Conservation (phyloP, 331 rosid genomes). For the Dryas integrifolia region DNA sequence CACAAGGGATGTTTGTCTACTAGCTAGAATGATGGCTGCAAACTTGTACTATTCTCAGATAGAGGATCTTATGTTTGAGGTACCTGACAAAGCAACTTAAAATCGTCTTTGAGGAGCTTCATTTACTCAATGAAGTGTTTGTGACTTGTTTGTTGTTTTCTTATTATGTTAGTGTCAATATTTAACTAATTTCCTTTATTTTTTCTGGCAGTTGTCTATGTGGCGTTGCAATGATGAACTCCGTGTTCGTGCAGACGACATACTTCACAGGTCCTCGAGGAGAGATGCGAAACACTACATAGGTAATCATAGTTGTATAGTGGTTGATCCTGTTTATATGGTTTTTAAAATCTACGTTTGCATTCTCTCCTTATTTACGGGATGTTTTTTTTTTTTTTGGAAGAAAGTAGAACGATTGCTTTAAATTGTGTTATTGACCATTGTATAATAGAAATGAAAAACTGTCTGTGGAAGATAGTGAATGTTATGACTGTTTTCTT, state of each 20-base stretch:
- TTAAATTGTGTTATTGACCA: too few relatives aligned
- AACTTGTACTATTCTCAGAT: constrained; percentile 95
- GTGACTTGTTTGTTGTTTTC: constrained; percentile 9
- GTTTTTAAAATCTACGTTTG: neutral
- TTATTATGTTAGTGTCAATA: constrained; percentile 1
- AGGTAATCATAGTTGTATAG: constrained; percentile 41
- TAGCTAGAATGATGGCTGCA: constrained; percentile 99
- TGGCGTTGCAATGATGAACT: constrained; percentile 99
- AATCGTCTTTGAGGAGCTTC: constrained; percentile 4
- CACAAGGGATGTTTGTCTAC: constrained; percentile 92
- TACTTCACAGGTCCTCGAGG: constrained; percentile 61
- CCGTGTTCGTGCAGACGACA: constrained; percentile 72
- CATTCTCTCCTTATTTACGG: too few relatives aligned
- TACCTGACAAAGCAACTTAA: constrained; percentile 31
- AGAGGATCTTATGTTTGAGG: constrained; percentile 99
- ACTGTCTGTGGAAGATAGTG: too few relatives aligned
- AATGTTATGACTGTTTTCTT: neutral
- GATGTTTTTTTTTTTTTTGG: too few relatives aligned
- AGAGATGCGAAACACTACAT: constrained; percentile 95
- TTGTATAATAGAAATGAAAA: neutral
- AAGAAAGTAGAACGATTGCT: neutral
- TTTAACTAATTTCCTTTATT: constrained; percentile 3
- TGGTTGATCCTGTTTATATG: neutral
- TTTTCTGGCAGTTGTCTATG: constrained; percentile 79
- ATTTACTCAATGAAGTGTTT: constrained; percentile 4